Conservation (phyloP, 2,329 filamentous ascomycete genomes). For the Fusarium oligoseptatum region DNA sequence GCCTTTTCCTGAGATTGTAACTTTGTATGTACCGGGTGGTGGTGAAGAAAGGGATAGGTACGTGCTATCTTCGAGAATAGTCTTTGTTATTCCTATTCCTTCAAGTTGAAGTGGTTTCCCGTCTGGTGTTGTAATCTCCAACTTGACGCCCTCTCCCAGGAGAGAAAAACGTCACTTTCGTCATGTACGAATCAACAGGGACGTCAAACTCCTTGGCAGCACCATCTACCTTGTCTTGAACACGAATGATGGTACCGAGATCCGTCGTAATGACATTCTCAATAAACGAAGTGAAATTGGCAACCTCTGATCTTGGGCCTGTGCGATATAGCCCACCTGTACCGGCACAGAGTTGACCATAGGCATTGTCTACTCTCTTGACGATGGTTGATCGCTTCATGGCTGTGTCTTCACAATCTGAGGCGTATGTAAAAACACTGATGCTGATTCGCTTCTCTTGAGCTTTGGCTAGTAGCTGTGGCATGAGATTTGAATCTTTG, state of each 20-base stretch:
- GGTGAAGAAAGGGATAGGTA: background rate
- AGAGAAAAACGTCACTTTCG: background rate
- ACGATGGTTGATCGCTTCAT: background rate
- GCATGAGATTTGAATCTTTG: background rate
- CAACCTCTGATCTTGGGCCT: background rate
- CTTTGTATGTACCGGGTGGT: background rate
- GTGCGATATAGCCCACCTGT: background rate
- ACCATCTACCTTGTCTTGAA: background rate
- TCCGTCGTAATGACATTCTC: background rate
- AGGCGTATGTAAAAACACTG: background rate
- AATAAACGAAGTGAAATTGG: background rate
- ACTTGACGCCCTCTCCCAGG: background rate
- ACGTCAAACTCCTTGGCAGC: background rate
- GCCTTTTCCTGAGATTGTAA: background rate
- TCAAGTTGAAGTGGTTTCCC: background rate
- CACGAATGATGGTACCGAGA: background rate
- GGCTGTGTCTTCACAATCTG: background rate
- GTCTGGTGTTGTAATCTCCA: background rate
- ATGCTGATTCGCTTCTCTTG: background rate
- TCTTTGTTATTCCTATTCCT: background rate
- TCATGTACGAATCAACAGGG: constrained; percentile 1
- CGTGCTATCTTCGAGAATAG: background rate
- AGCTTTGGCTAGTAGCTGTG: background rate
- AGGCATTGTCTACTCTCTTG: background rate
- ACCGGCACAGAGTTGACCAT: background rate